phyloP scores from a whole-genome alignment of 139 green algal genomes.

The Trebouxia sp. region DNA sequence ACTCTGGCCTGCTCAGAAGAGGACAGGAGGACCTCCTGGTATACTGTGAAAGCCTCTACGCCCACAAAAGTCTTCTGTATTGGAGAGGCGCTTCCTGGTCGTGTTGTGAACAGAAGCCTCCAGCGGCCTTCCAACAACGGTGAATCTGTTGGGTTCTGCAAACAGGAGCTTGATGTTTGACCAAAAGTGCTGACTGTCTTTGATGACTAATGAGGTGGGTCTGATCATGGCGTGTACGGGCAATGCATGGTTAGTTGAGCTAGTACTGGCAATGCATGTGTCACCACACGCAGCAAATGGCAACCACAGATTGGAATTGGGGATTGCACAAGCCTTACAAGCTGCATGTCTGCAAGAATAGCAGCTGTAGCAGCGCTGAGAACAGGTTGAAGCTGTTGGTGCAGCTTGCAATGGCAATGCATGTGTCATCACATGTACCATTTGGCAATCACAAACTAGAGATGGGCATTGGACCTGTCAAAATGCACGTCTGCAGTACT shows the following conservation, averaged over 20 bases:
- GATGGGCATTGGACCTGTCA: too few species aligned
- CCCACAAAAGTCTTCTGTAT: conserved; percentile 93
- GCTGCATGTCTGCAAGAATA: not conserved
- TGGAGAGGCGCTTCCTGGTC: conserved; percentile 73
- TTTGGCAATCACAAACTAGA: not conserved
- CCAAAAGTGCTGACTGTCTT: too few species aligned
- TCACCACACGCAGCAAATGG: not conserved
- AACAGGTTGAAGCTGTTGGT: too few species aligned
- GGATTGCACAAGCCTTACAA: not conserved
- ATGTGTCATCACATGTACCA: not conserved
- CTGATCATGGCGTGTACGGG: not conserved
- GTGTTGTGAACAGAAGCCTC: conserved; percentile 84
- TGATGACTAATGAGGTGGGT: too few species aligned
- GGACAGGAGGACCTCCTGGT: conserved; percentile 60
- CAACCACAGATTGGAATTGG: too few species aligned
- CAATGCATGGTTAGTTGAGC: not conserved
- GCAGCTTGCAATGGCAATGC: not conserved
- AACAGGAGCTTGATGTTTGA: not conserved
- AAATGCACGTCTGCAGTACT: not conserved
- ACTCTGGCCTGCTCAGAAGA: conserved; percentile 47
- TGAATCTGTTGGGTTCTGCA: conserved; percentile 51
- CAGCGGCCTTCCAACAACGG: conserved; percentile 68
- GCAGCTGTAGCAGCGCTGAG: not conserved
- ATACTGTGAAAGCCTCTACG: conserved; percentile 85
- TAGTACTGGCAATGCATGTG: not conserved